These are phyloP conservation scores for Xerocomellus dryophilus DNA, from an alignment of 768 basidiomycete genomes.

Conservation along the genomic window DNA sequence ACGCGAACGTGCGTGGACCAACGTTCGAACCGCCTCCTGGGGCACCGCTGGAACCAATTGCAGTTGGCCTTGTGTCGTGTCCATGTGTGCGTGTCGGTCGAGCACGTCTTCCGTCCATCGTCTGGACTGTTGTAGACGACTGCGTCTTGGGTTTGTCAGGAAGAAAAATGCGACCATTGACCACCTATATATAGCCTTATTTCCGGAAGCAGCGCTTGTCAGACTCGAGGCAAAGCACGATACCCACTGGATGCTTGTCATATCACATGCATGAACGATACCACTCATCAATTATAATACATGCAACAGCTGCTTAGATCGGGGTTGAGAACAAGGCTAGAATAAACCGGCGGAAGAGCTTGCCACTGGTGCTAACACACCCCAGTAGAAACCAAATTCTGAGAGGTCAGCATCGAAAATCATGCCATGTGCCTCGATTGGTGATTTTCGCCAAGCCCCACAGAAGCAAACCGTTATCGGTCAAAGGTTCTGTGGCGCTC, in stretches of 20 bases:
- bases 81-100: neutral
- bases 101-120: neutral
- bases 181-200: neutral
- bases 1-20: neutral
- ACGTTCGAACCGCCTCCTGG: neutral
- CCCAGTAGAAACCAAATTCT: neutral
- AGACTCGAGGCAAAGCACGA: neutral
- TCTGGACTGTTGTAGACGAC: neutral
- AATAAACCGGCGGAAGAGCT: neutral
- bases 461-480: no score
- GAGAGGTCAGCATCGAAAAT: neutral
- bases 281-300: neutral
- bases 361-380: no score
- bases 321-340: neutral
- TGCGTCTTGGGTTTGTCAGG: neutral
- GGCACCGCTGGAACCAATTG: neutral
- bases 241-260: neutral
- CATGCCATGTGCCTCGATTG: neutral
- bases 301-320: neutral
- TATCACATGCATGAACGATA: no score
- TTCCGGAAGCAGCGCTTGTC: neutral
- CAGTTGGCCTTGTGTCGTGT: neutral
- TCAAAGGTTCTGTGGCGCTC: no score
- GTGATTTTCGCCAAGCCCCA: neutral
- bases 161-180: neutral